Conservation (phyloP, 768 basidiomycete species). For the Hebeloma cylindrosporum region DNA sequence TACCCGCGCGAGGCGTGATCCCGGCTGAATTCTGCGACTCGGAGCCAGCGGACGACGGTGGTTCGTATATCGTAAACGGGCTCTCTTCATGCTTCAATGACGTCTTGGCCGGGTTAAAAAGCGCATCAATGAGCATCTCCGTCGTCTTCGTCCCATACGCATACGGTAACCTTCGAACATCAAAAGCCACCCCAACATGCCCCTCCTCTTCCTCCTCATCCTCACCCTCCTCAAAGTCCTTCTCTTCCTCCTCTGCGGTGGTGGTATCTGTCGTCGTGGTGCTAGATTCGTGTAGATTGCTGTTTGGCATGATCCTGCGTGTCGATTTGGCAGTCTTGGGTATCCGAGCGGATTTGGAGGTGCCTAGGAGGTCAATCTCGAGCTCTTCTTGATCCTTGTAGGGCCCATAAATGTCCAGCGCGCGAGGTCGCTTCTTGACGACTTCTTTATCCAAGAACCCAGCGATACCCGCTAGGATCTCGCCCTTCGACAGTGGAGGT, state of each 20-base stretch:
- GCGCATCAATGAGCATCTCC: slow-evolving; percentile 71
- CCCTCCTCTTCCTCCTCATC: slow-evolving; percentile 6
- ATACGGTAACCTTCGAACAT: slow-evolving; percentile 45
- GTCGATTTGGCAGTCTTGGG: slow-evolving; percentile 19
- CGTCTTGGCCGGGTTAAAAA: slow-evolving; percentile 72
- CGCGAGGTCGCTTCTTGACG: slow-evolving; percentile 50
- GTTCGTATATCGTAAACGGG: slow-evolving; percentile 44
- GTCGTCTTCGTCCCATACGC: slow-evolving; percentile 65
- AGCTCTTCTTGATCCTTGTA: slow-evolving; percentile 38
- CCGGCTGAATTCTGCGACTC: background rate
- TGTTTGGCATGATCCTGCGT: slow-evolving; percentile 5
- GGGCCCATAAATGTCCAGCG: slow-evolving; percentile 46
- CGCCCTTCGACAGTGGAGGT: slow-evolving; percentile 69
- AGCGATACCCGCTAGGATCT: slow-evolving; percentile 68
- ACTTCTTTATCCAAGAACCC: slow-evolving; percentile 59
- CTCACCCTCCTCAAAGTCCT: slow-evolving; percentile 12
- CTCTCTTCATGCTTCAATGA: slow-evolving; percentile 36
- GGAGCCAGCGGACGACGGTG: slow-evolving; percentile 13
- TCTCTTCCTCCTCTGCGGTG: slow-evolving; percentile 11
- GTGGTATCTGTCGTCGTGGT: background rate
- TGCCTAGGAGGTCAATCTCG: slow-evolving; percentile 36
- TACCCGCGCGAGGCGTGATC: background rate
- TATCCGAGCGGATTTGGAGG: slow-evolving; percentile 15
- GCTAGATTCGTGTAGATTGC: background rate
- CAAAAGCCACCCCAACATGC: slow-evolving; percentile 30